Evolutionary conservation across 352 stramenopile genomes (phyloP), one percentile per base, ranked within the genome.

Genomic region (Phytophthora podocarpi): DNA sequence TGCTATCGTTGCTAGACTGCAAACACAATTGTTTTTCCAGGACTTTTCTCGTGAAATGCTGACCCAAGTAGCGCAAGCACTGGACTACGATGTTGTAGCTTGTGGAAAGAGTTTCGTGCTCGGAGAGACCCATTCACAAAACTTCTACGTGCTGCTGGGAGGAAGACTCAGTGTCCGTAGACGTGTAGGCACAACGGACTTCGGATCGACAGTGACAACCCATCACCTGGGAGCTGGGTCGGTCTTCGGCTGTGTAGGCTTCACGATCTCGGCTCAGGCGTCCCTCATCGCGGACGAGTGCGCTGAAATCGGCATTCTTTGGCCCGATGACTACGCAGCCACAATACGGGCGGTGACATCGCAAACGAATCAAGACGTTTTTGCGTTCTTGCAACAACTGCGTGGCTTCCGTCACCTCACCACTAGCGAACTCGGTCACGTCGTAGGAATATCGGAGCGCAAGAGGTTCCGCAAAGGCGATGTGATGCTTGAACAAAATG

Each of bases 401-500:
- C 85, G 84, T 31, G 79, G 80, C 2, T 90, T 92, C 26, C 69
- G 68, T 45, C 62, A 70, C 5, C 84, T 92, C 12, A 78, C 65
- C 10, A 85, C 79, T 1, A 88, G 78, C 24, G 81, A 89, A 18
- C 64, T 92, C 10, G 81, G 81, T 15, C 79, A 90, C 34, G 59
- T 90, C 42, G 84, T 90, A n/a, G 83, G 79, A 7, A 87, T 90
- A 31, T 92, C 81, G 21, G 78, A 92, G 56, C 74, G 78, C 12
- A 71, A 82, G 18, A 78, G 81, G 3, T 90, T 88, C 42, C 79
- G 77, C 39, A 89, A 88, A 47, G 81, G 79, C 5, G 79, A 90
- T 31, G 56, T 84, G 7, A 46, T 92, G n/a, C 55, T 92, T 6
- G 63, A 75, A 21, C 83, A 92, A 47, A 86, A 86, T 24, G 75